Evolutionary conservation across 1,284 basidiomycete genomes (phyloP), one percentile per base, ranked within the genome.

Genomic region (Pseudozyma flocculosa): DNA sequence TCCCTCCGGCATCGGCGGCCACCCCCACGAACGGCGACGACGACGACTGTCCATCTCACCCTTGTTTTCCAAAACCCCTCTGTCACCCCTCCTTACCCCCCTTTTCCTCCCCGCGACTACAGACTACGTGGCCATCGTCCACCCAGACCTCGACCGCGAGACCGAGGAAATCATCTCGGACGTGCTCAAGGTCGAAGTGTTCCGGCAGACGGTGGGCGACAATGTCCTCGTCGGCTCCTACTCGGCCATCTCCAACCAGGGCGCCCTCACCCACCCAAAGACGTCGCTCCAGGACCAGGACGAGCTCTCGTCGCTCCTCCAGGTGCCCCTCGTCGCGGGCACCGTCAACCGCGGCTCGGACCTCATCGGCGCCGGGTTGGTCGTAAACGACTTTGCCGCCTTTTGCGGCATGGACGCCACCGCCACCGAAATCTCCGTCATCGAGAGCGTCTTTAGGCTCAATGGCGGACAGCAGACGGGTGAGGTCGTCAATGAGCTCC

Each of bases 121-220:
- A 68, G 68, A 78, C 48, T 72, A 75, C 50, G 70, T 73, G 18
- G 76, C 70, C 26, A 51, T 75, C 22, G 68, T 76, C 22, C 72
- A 73, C 80, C 95, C 95, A 14, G 95, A 99, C 72, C 83, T 99
- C 59, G 94, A 98, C 81, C 85, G 94, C 53, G 95, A 99, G 81
- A 99, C 95, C 9, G 95, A 99, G 78, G 95, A 98, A 80, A 98
- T 99, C 80, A 96, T 99, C 79, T 94, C 95, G 45, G 95, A 99
- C 80, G 92, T 96, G 13, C 85, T 99, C 68, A 96, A 97, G 80
- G 95, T 98, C 58, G 95, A 99, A 80, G 95, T 98, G 4, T 99
- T 99, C 83, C 84, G 94, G 47, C 94, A 99, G 80, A 99, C 93
- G 13, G 85, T 99, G 64, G 94, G 94, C 13, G 88, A 90, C 73